Conservation (phyloP, 306 rosid genomes). For the Urtica urens region DNA sequence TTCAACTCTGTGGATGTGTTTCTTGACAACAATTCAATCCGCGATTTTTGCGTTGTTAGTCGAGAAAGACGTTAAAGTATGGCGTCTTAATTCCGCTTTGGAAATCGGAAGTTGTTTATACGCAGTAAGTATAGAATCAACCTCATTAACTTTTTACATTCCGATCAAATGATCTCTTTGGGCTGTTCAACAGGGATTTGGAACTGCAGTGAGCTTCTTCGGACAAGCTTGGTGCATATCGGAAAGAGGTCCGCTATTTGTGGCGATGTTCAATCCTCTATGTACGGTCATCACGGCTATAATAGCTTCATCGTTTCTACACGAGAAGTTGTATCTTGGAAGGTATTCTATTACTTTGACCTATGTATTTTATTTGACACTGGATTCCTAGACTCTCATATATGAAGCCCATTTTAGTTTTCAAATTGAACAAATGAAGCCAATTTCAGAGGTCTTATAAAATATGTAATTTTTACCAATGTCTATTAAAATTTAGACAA, state of each 20-base stretch:
- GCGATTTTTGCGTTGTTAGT: conserved; percentile 26
- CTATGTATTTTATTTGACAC: too few relatives aligned
- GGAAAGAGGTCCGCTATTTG: conserved; percentile 37
- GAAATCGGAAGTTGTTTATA: conserved; percentile 44
- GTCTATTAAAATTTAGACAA: too few relatives aligned
- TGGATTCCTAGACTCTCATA: too few relatives aligned
- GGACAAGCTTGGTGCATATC: conserved; percentile 52
- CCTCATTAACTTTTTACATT: too few relatives aligned
- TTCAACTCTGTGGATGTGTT: conserved; percentile 53
- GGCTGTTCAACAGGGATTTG: conserved; percentile 68
- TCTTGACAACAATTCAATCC: conserved; percentile 38
- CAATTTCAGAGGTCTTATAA: too few relatives aligned
- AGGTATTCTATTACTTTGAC: too few relatives aligned
- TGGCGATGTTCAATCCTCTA: conserved; percentile 39
- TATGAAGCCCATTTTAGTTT: too few relatives aligned
- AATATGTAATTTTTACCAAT: too few relatives aligned
- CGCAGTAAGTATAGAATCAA: conserved; percentile 65
- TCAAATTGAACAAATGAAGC: too few relatives aligned
- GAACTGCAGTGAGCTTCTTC: conserved; percentile 34
- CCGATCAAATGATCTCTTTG: too few relatives aligned
- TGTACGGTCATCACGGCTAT: conserved; percentile 30
- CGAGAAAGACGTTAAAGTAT: conserved; percentile 28
- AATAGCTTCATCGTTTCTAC: conserved; percentile 35
- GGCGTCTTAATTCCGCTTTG: conserved; percentile 38
- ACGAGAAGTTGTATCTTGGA: conserved; percentile 26